Base-by-base conservation (phyloP, 1,284 basidiomycete genomes). In the Microbotryum silenes-acaulis region DNA sequence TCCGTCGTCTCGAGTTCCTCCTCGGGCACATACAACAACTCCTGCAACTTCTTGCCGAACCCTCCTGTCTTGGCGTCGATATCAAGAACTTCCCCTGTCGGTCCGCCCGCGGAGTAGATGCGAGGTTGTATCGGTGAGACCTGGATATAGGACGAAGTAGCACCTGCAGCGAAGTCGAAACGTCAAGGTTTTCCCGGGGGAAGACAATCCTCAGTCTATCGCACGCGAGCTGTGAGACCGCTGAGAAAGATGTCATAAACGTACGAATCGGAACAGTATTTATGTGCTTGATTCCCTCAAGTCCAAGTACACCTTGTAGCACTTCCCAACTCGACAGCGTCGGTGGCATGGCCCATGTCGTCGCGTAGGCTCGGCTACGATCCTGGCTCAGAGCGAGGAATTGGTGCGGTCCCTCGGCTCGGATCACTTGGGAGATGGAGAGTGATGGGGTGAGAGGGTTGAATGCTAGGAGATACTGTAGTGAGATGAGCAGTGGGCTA, bases 21-120 rank as follows among this genome's bases (percentile, higher is more conserved):
- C 9, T 60, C 57, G 16, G 60, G 54, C 37, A 72, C 65, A 54
- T 69, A 72, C 20, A 70, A 45, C 6, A 70, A 60, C 54, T 72
- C 66, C 31, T 71, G 70, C 18, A 72, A 47, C 61, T 68, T 66
- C 21, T 57, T 51, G 9, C 63, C 67, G 49, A 68, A 67, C 2
- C 64, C 70, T 14, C 71, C 68, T 7, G 70, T 64, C 29, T 18
- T 8, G 3, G 44, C 16, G 14, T 63, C 60, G 0, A 66, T 29
- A 2, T 50, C 59, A 51, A 69, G 69, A n/a, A 70, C 37, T 49
- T 72, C 70, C 10, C 75, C 75, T 29, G 75, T 74, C 2, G 76
- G 76, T 20, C 77, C 77, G 29, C 76, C 75, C 10, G 75, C 76
- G 9, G 75, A 76, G 64, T 76, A 77, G 31, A 76, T 65, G 1